Conservation (phyloP, 2,329 filamentous ascomycete species). For the Calycina herbarum region DNA sequence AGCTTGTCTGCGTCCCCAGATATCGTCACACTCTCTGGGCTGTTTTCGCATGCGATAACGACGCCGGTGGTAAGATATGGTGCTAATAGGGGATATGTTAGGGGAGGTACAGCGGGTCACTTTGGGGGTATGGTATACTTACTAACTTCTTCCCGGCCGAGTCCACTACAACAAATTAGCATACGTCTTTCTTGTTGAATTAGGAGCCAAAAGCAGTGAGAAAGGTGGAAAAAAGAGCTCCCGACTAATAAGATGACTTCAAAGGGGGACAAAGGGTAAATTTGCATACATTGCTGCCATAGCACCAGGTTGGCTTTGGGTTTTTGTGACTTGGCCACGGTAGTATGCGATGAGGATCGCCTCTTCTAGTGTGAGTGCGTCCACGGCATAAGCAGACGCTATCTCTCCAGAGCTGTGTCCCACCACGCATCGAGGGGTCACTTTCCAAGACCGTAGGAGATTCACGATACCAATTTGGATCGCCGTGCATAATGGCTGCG, state of each 20-base stretch:
- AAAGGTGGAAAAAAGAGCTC: too few relatives aligned
- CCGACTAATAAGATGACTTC: too few relatives aligned
- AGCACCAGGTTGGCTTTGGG: slow-evolving; percentile 35
- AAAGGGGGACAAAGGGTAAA: too few relatives aligned
- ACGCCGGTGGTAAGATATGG: slow-evolving; percentile 20
- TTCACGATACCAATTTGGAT: slow-evolving; percentile 28
- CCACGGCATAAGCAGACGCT: slow-evolving; percentile 42
- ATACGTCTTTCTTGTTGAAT: too few relatives aligned
- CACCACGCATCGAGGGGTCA: slow-evolving; percentile 38
- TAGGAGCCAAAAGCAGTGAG: too few relatives aligned
- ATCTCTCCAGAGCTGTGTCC: slow-evolving; percentile 46
- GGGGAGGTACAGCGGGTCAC: too few relatives aligned
- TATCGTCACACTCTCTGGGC: slow-evolving; percentile 28
- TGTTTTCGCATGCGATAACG: slow-evolving; percentile 39
- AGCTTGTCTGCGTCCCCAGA: slow-evolving; percentile 25
- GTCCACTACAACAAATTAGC: slow-evolving; percentile 28
- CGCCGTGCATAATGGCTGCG: slow-evolving; percentile 28
- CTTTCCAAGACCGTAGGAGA: slow-evolving; percentile 25
- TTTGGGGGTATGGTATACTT: too few relatives aligned
- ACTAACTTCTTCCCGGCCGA: slow-evolving; percentile 29
- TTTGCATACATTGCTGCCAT: slow-evolving; percentile 47
- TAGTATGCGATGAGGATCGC: slow-evolving; percentile 27
- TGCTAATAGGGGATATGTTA: neutral
- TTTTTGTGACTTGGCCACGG: slow-evolving; percentile 13
- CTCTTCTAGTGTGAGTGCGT: slow-evolving; percentile 30